Evolutionary conservation across 352 stramenopile species (phyloP).

Genomic region (Phytopythium chamaehyphon): DNA sequence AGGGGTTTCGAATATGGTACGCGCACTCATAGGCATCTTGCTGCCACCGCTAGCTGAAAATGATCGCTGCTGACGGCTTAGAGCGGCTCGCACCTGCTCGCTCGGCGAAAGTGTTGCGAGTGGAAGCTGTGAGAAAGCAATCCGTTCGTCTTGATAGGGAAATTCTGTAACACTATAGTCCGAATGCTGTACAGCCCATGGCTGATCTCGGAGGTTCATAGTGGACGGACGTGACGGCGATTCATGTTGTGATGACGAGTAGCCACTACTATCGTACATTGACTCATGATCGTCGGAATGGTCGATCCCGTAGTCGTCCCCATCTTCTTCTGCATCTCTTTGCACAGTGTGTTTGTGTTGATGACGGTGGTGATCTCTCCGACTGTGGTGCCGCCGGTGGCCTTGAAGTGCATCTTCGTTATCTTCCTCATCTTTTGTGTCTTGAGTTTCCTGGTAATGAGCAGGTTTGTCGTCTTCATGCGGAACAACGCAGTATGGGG

Average conservation of each 20-base stretch:
- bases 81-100: conserved; percentile 46
- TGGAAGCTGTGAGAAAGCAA: conserved; percentile 8
- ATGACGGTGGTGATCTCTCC: background rate
- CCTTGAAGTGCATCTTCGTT: background rate
- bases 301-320: background rate
- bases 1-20: background rate
- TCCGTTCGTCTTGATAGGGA: background rate
- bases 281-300: background rate
- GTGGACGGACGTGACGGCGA: background rate
- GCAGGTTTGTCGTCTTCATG: background rate
- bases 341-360: no score
- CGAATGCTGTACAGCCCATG: background rate
- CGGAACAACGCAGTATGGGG: conserved; percentile 32
- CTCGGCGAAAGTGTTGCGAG: conserved; percentile 43
- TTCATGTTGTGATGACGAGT: background rate
- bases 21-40: background rate
- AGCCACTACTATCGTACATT: background rate
- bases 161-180: background rate
- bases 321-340: background rate
- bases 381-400: background rate
- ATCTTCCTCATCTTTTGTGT: background rate
- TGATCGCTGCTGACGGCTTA: conserved; percentile 33
- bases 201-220: background rate
- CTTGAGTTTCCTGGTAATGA: background rate
- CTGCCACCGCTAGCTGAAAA: conserved; percentile 5